Percentiles rank a stretch among this genome's conserved stretches.
Conservation (phyloP, 2,329 filamentous ascomycete genomes). For the Nemania sp. region DNA sequence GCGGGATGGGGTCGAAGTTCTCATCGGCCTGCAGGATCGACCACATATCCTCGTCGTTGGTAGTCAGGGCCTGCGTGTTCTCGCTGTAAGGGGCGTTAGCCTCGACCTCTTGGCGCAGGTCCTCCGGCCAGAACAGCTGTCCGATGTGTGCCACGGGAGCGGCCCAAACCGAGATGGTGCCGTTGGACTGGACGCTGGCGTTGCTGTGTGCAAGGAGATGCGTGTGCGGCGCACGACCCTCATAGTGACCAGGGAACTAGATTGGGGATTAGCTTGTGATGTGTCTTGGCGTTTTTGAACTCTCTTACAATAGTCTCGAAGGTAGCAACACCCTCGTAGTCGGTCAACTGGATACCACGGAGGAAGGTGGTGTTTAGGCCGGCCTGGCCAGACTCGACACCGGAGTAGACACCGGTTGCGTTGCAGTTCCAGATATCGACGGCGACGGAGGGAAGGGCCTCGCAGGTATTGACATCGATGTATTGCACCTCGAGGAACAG, state of each 20-base stretch:
- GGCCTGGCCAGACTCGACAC: conserved; percentile 49
- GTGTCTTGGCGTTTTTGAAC: not conserved
- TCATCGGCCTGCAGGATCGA: conserved; percentile 46
- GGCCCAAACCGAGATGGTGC: conserved; percentile 48
- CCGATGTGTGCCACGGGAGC: conserved; percentile 51
- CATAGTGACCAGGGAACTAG: conserved; percentile 58
- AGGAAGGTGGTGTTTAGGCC: conserved; percentile 59
- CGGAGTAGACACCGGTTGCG: conserved; percentile 56
- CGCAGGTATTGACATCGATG: conserved; percentile 61
- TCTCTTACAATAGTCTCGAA: conserved; percentile 57
- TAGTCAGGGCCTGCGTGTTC: conserved; percentile 48
- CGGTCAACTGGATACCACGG: conserved; percentile 61
- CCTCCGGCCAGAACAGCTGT: conserved; percentile 51
- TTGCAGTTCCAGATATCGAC: conserved; percentile 61
- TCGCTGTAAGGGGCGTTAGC: conserved; percentile 47
- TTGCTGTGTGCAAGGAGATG: conserved; percentile 53
- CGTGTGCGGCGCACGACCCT: conserved; percentile 56
- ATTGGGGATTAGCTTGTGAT: conserved; percentile 2
- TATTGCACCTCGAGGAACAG: conserved; percentile 60
- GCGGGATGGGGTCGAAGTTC: conserved; percentile 60
- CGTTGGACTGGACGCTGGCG: conserved; percentile 47
- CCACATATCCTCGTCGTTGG: conserved; percentile 53
- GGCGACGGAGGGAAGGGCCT: conserved; percentile 56
- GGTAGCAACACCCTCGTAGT: conserved; percentile 59
- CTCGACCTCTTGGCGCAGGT: conserved; percentile 49